phyloP scores from a whole-genome alignment of 2,329 filamentous ascomycete species.

The Xylaria polymorpha region DNA sequence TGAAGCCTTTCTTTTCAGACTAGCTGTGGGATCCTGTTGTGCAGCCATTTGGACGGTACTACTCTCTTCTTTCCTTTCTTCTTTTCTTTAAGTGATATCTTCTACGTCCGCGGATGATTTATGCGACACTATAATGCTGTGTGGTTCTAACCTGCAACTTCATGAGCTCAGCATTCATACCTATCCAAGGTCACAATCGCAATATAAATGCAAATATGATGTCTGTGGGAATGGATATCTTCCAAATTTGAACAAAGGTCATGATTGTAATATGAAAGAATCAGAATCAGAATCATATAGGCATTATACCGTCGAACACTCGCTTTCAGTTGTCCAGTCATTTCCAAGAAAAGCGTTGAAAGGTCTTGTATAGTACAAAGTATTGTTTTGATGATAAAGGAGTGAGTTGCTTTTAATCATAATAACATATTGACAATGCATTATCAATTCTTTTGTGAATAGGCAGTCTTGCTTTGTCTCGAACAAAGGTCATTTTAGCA shows the following conservation, averaged over 20 bases:
- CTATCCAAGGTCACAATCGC: neutral
- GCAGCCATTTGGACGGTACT: neutral
- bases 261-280: neutral
- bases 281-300: too few relatives aligned
- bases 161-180: neutral
- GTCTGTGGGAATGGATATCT: neutral
- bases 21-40: neutral
- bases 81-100: neutral
- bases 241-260: neutral
- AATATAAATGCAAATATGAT: neutral
- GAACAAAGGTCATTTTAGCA: neutral
- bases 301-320: neutral
- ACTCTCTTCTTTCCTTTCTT: neutral
- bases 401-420: neutral
- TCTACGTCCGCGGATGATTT: neutral
- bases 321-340: neutral
- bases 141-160: neutral
- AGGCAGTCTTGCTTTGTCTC: neutral
- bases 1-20: constrained; percentile 23
- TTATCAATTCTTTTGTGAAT: neutral
- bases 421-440: neutral
- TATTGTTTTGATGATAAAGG: neutral
- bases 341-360: neutral
- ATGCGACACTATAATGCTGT: neutral
- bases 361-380: neutral